Base-by-base conservation (phyloP, 495 filamentous ascomycete species). In the Aspergillus nidulans region DNA sequence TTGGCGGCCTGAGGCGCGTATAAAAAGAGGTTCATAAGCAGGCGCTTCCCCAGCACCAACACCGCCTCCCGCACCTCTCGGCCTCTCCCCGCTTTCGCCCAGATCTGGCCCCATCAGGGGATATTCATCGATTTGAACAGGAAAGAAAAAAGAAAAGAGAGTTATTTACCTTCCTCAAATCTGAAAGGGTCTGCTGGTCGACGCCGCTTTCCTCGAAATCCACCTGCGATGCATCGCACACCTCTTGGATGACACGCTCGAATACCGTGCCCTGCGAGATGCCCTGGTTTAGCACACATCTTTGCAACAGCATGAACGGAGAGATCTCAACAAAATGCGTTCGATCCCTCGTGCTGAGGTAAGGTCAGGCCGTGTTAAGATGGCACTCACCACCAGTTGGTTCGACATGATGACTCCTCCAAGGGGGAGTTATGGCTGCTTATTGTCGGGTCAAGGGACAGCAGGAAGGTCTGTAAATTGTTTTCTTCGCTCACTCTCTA, bases 141-240 rank as follows among this genome's bases (percentile, higher is more conserved):
- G 51, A 52, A 44, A 59, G 52, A 26, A 57, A 12, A 53, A 52
- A 44, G 60, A 53, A 26, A 57, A 19, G 20, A 19, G 20, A 53
- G 56, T 24, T 36, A 77, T 85, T 83, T 69, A 97, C 92, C 78
- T 83, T 79, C 68, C 80, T 84, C 80, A 99, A 77, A 66, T 95
- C 90, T 56, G 89, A 78, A 61, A 99, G 77, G 43, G 90, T 89
- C 59, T 82, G 74, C 66, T 89, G 87, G 55, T 94, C 90, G 56
- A 97, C 88, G 59, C 95, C 95, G 63, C 86, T 88, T 69, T 97
- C 94, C 70, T 99, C 95, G 71, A 99, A 97, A 69, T 96, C 92
- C 63, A 92, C 86, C 69, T 89, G 82, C 64, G 91, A 96, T 51
- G 82, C 81, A 56, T 88, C 83, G 67, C 95, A 85, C 56, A 97